Evolutionary conservation across 2,329 filamentous ascomycete species (phyloP).

Genomic region (Didymella lethalis): DNA sequence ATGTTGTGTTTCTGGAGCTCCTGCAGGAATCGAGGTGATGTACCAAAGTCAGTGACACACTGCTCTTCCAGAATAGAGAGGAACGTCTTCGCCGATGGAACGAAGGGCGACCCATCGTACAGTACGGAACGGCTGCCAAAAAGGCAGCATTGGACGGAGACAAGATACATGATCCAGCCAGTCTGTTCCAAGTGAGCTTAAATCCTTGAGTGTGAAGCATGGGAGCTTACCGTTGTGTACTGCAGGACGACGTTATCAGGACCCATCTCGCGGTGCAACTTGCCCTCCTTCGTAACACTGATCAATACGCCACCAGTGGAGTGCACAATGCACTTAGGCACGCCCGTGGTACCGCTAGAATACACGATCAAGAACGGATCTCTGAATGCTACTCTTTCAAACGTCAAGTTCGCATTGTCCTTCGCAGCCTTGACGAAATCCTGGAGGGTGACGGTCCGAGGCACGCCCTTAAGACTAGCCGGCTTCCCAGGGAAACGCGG

Average conservation of each 20-base stretch:
- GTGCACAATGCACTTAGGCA: conserved; percentile 87
- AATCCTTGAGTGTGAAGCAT: neutral
- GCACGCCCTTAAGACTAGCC: conserved; percentile 65
- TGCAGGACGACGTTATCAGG: conserved; percentile 60
- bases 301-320: conserved; percentile 71
- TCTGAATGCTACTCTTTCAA: conserved; percentile 71
- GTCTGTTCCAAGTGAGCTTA: conserved; percentile 30
- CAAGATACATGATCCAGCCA: conserved; percentile 85
- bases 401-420: conserved; percentile 55
- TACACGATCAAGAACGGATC: conserved; percentile 83
- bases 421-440: conserved; percentile 53
- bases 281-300: conserved; percentile 67
- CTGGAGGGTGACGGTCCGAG: conserved; percentile 55
- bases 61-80: conserved; percentile 69
- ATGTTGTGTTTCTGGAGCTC: conserved; percentile 73
- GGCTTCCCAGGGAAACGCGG: conserved; percentile 67
- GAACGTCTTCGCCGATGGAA: conserved; percentile 70
- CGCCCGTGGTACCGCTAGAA: conserved; percentile 80
- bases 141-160: conserved; percentile 65
- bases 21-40: conserved; percentile 78
- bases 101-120: conserved; percentile 86
- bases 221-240: conserved; percentile 60
- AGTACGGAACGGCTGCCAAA: conserved; percentile 69
- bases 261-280: conserved; percentile 59
- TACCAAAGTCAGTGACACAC: conserved; percentile 75